Base-by-base conservation (phyloP, 129 eudicot species). In the Flaveria trinervia region DNA sequence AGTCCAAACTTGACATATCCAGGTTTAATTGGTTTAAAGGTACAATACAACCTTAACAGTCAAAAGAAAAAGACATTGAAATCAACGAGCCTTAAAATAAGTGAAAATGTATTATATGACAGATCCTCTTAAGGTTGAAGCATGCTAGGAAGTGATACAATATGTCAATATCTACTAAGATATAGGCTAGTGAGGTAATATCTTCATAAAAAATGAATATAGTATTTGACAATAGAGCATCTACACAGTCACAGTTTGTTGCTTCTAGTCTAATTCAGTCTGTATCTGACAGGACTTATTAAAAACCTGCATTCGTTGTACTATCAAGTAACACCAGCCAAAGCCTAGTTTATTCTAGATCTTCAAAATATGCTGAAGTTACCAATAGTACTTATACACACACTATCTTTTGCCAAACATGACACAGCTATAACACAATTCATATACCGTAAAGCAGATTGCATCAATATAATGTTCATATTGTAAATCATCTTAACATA, bases 401-500 rank as follows among this genome's bases (percentile, higher is more conserved):
- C 1, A 14, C 26, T 12, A 61, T 26, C 43, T 26, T 52, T 65
- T 2, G 18, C 28, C 68, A 68, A 45, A 70, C 36, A 22, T 22
- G 12, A 68, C 2, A 22, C 50, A 57, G 23, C 48, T 52, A 57
- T 66, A 56, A 36, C 25, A 57, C 75, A 25, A 26, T 28, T 26
- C 70, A 67, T 26, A 46, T 60, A 18, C 26, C 28, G 70, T 78
- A 60, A 48, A 46, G 48, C 70, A 78, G 25, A 33, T 69, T 20
- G 81, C 51, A 78, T n/a, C 76, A 26, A 3, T 13, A 70, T 70
- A 70, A 20, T 51, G 9, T 49, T 44, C 77, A 56, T 20, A 56
- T 41, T 0, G 43, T 70, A 56, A 17, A 70, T 28, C 52, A 57
- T 54, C 8, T 18, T 5, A 17, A 39, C 5, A 15, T 13, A 18